These are phyloP conservation scores for Paraphoma sp. DNA, from an alignment of 2,329 filamentous ascomycete species.

Conservation along the genomic window DNA sequence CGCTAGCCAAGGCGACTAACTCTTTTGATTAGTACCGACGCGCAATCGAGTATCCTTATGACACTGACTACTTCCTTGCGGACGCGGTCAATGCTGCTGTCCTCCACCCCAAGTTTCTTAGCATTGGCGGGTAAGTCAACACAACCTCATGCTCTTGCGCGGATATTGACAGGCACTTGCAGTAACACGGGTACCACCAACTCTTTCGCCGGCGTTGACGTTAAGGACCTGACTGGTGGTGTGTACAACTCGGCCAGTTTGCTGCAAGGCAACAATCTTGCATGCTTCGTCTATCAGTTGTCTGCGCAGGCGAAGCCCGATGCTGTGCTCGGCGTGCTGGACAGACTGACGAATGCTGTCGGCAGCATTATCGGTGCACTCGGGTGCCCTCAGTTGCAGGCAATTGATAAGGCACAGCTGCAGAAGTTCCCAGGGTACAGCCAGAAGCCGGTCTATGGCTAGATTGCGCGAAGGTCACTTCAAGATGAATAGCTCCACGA, in stretches of 20 bases:
- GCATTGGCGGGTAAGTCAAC: constrained; percentile 22
- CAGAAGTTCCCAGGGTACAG: constrained; percentile 28
- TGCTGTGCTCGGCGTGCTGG: constrained; percentile 20
- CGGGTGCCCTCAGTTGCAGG: constrained; percentile 22
- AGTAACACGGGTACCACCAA: constrained; percentile 30
- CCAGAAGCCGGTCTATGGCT: constrained; percentile 23
- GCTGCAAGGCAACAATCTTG: constrained; percentile 22
- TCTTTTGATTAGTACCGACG: constrained; percentile 20
- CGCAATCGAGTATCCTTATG: constrained; percentile 29
- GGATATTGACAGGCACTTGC: not conserved
- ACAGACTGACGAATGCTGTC: constrained; percentile 18
- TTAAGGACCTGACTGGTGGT: constrained; percentile 21
- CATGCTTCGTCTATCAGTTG: constrained; percentile 22
- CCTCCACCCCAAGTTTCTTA: constrained; percentile 30
- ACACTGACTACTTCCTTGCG: constrained; percentile 24
- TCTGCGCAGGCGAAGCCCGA: constrained; percentile 31
- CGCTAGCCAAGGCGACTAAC: not conserved
- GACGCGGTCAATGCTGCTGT: constrained; percentile 23
- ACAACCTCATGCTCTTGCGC: not conserved
- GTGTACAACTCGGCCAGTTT: constrained; percentile 19
- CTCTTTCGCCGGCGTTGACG: constrained; percentile 27
- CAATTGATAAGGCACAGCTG: constrained; percentile 19
- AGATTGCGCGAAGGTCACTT: not conserved
- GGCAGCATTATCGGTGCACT: constrained; percentile 18
- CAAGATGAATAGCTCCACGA: not conserved